Conservation (phyloP, 345 rosid genomes). For the Capsella bursapastoris region DNA sequence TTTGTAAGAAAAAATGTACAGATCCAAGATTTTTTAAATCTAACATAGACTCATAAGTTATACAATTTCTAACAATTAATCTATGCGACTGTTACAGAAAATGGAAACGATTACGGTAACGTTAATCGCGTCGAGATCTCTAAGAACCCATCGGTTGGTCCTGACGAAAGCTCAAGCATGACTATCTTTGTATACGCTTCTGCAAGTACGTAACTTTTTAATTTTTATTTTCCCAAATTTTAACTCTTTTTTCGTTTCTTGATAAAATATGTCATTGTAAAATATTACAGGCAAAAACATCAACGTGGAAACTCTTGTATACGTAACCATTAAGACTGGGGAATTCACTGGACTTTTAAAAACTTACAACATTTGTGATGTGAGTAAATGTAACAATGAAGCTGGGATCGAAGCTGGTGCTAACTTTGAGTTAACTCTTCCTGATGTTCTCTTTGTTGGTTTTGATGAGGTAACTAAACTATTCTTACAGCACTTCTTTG, state of each 20-base stretch:
- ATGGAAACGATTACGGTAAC: conserved; percentile 8
- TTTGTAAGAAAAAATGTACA: neutral
- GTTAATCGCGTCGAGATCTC: neutral
- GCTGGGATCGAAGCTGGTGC: conserved; percentile 21
- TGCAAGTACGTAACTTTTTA: conserved; percentile 6
- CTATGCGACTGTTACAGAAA: neutral
- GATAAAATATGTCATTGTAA: neutral
- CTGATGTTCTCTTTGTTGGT: conserved; percentile 3
- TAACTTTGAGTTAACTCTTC: conserved; percentile 8
- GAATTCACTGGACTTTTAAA: conserved; percentile 7
- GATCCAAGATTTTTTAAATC: neutral
- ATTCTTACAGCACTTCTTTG: neutral
- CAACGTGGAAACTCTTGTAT: neutral
- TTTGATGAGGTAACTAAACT: conserved; percentile 18
- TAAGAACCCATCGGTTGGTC: neutral
- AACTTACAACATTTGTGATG: conserved; percentile 12
- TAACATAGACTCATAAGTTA: neutral
- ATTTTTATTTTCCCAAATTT: neutral
- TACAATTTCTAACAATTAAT: neutral
- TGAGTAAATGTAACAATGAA: conserved; percentile 6
- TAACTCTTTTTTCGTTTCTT: neutral
- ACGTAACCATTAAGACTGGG: conserved; percentile 10
- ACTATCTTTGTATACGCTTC: neutral
- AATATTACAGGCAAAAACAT: conserved; percentile 13
- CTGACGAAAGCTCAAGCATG: neutral